Conservation (phyloP, 225 moss, liverwort and hornwort genomes). For the Physcomitrellopsis africana region DNA sequence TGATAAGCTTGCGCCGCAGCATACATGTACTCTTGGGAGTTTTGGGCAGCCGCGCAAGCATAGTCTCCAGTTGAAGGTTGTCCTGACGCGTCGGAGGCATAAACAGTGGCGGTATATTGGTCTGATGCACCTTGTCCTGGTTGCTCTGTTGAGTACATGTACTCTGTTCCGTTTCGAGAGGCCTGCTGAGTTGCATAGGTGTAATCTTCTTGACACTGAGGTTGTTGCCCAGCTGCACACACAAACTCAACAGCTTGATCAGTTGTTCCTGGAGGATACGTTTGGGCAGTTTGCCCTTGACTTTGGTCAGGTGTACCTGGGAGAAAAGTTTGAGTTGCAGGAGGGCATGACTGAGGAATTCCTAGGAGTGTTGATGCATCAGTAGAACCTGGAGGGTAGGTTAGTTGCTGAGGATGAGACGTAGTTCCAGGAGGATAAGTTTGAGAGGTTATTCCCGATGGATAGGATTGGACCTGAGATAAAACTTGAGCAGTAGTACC, state of each 20-base stretch:
- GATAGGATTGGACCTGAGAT: constrained; percentile 38
- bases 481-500: constrained; percentile 34
- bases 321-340: constrained; percentile 31
- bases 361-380: not conserved
- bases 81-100: constrained; percentile 36
- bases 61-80: constrained; percentile 40
- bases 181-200: constrained; percentile 37
- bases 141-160: constrained; percentile 42
- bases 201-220: constrained; percentile 45
- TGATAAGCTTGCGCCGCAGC: constrained; percentile 47
- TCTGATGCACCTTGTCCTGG: constrained; percentile 9
- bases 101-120: constrained; percentile 26
- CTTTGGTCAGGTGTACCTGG: constrained; percentile 20
- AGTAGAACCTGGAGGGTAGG: not conserved
- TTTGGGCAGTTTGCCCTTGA: constrained; percentile 12
- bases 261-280: constrained; percentile 24
- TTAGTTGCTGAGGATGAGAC: constrained; percentile 26
- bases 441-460: constrained; percentile 21
- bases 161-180: constrained; percentile 34
- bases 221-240: constrained; percentile 28
- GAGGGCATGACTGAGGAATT: constrained; percentile 36
- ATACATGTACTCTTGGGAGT: constrained; percentile 48
- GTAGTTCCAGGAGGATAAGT: constrained; percentile 35
- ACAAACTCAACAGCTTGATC: constrained; percentile 33
- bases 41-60: constrained; percentile 32